Percentiles rank a stretch among this genome's conserved stretches.
Evolutionary conservation across 305 asterid genomes (phyloP).

Genomic region (Euphrasia arctica): DNA sequence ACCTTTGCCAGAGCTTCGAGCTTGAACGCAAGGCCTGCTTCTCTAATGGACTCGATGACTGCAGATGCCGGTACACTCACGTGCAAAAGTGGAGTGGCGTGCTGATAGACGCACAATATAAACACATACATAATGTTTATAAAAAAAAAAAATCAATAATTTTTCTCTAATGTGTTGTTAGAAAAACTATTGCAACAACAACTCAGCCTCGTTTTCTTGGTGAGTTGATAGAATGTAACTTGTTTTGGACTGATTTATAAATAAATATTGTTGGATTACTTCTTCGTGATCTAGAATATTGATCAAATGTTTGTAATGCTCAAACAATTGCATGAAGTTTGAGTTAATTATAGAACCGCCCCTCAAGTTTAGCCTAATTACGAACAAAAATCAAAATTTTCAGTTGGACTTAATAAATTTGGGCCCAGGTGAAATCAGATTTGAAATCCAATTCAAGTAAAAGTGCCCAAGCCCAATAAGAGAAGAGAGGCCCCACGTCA

Average conservation of each 20-base stretch:
- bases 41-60: slow-evolving; percentile 60
- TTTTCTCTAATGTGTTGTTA: background rate
- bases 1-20: slow-evolving; percentile 91
- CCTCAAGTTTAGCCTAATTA: no score
- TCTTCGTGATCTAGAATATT: background rate
- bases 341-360: no score
- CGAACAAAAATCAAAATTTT: no score
- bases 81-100: slow-evolving; percentile 54
- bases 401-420: no score
- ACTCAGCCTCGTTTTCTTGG: background rate
- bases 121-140: background rate
- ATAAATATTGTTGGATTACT: slow-evolving; percentile 13
- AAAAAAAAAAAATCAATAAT: no score
- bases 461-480: background rate
- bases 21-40: slow-evolving; percentile 72
- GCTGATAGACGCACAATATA: slow-evolving; percentile 28
- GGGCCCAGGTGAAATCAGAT: no score
- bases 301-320: background rate
- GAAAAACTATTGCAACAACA: slow-evolving; percentile 14
- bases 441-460: background rate
- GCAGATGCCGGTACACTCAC: slow-evolving; percentile 53
- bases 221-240: slow-evolving; percentile 39
- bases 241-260: slow-evolving; percentile 12
- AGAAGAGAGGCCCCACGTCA: background rate
- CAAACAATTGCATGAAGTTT: no score